Percentiles rank a stretch among this genome's conserved stretches.
phyloP scores from a whole-genome alignment of 2,329 filamentous ascomycete species.

The Fusarium sp. region DNA sequence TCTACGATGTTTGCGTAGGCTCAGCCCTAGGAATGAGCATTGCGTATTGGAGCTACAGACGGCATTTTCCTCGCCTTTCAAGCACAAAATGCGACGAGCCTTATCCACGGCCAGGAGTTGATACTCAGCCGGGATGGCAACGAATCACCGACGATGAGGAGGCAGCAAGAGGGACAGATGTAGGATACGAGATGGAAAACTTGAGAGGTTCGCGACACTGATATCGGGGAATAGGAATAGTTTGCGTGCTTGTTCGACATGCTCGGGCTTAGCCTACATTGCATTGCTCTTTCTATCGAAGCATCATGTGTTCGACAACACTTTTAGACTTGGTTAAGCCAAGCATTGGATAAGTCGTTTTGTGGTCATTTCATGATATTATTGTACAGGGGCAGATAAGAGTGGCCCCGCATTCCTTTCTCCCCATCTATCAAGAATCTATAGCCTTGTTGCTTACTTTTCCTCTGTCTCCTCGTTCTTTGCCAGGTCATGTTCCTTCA shows the following conservation, averaged over 20 bases:
- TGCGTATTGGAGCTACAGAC: constrained; percentile 74
- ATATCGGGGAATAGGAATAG: constrained; percentile 46
- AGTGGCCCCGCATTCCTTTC: constrained; percentile 40
- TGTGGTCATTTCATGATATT: constrained; percentile 50
- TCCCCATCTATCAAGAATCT: constrained; percentile 48
- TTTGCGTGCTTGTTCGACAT: constrained; percentile 26
- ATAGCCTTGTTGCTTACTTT: constrained; percentile 58
- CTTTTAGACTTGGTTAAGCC: constrained; percentile 26
- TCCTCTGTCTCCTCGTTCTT: constrained; percentile 83
- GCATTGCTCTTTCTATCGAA: constrained; percentile 15
- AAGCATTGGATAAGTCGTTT: constrained; percentile 22
- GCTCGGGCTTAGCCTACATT: constrained; percentile 19
- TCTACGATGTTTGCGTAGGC: constrained; percentile 75
- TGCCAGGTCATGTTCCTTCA: constrained; percentile 95
- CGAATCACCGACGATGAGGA: constrained; percentile 68
- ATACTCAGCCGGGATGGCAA: constrained; percentile 53
- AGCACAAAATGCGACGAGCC: constrained; percentile 68
- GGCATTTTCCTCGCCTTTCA: constrained; percentile 71
- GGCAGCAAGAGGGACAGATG: constrained; percentile 52
- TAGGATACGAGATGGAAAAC: constrained; percentile 55
- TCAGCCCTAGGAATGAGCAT: constrained; percentile 69
- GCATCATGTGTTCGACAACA: constrained; percentile 3
- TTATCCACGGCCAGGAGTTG: constrained; percentile 61
- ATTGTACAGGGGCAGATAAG: constrained; percentile 48
- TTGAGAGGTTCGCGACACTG: constrained; percentile 44